Conservation (phyloP, 257 asterid species). For the Jacaranda copaia region DNA sequence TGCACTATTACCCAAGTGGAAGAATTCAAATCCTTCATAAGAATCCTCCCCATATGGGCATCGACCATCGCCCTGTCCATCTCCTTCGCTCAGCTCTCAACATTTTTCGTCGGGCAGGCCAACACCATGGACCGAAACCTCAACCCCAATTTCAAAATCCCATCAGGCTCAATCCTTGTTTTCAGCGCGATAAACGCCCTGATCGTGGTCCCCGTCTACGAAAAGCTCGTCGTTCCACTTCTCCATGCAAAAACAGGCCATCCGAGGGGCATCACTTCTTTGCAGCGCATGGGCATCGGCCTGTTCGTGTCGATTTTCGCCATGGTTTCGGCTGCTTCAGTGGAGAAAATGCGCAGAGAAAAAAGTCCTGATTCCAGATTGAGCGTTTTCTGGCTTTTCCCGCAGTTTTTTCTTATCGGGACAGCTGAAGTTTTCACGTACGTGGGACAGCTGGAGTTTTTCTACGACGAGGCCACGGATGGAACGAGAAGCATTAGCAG, state of each 20-base stretch:
- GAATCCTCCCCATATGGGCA: conserved; percentile 67
- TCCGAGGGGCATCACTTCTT: conserved; percentile 64
- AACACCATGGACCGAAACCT: conserved; percentile 47
- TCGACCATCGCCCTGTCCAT: conserved; percentile 68
- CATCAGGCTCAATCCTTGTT: conserved; percentile 59
- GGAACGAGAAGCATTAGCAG: conserved; percentile 73
- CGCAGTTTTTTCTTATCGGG: conserved; percentile 61
- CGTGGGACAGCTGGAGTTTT: conserved; percentile 73
- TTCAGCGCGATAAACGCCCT: conserved; percentile 60
- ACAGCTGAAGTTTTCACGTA: conserved; percentile 68
- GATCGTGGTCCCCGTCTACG: conserved; percentile 63
- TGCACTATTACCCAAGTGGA: conserved; percentile 76
- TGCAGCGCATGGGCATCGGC: conserved; percentile 68
- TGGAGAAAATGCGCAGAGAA: conserved; percentile 53
- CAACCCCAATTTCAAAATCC: conserved; percentile 53
- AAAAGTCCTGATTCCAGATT: background rate
- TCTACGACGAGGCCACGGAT: conserved; percentile 68
- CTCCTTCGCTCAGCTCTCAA: conserved; percentile 61
- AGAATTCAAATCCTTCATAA: conserved; percentile 61
- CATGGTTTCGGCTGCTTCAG: conserved; percentile 54
- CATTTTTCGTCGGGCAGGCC: conserved; percentile 70
- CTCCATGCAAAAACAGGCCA: conserved; percentile 61
- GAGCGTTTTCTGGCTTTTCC: conserved; percentile 65
- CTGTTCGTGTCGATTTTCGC: conserved; percentile 61
- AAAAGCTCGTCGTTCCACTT: conserved; percentile 51